phyloP scores from a whole-genome alignment of 805 yeast species.

The Saccharomycopsis fermentans region DNA sequence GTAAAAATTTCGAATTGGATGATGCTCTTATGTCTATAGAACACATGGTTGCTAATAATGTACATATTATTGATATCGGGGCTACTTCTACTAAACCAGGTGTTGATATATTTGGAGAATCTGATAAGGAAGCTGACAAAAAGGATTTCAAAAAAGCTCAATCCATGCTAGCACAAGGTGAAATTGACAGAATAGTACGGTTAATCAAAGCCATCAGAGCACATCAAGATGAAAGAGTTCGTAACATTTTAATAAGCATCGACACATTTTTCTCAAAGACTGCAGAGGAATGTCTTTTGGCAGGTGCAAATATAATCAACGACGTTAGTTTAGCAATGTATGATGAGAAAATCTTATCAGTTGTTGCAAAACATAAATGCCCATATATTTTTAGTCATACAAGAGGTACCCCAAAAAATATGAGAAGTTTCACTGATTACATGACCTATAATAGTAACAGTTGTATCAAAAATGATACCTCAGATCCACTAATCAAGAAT shows the following conservation, averaged over 20 bases:
- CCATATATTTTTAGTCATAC: slow-evolving; percentile 80
- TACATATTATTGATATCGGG: slow-evolving; percentile 81
- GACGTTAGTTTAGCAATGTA: slow-evolving; percentile 84
- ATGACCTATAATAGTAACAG: slow-evolving; percentile 17
- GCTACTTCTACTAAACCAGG: slow-evolving; percentile 94
- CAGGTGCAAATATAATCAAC: slow-evolving; percentile 87
- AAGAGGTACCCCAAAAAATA: slow-evolving; percentile 70
- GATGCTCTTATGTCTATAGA: slow-evolving; percentile 37
- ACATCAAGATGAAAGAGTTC: slow-evolving; percentile 27
- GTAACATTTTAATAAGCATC: slow-evolving; percentile 53
- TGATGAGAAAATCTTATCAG: slow-evolving; percentile 56
- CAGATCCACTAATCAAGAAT: slow-evolving; percentile 31
- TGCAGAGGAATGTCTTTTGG: slow-evolving; percentile 54
- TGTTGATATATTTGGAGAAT: slow-evolving; percentile 26
- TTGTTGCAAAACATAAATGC: slow-evolving; percentile 53
- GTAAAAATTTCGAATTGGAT: slow-evolving; percentile 32
- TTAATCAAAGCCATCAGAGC: slow-evolving; percentile 51
- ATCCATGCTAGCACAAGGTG: slow-evolving; percentile 56
- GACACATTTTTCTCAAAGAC: slow-evolving; percentile 79
- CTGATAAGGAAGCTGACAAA: background rate
- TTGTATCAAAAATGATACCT: background rate
- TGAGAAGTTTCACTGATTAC: slow-evolving; percentile 54
- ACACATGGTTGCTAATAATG: slow-evolving; percentile 46
- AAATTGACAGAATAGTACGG: slow-evolving; percentile 60
- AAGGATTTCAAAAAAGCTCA: slow-evolving; percentile 1